Conservation (phyloP, 148 eudicot genomes). For the Rhododendron vialii region DNA sequence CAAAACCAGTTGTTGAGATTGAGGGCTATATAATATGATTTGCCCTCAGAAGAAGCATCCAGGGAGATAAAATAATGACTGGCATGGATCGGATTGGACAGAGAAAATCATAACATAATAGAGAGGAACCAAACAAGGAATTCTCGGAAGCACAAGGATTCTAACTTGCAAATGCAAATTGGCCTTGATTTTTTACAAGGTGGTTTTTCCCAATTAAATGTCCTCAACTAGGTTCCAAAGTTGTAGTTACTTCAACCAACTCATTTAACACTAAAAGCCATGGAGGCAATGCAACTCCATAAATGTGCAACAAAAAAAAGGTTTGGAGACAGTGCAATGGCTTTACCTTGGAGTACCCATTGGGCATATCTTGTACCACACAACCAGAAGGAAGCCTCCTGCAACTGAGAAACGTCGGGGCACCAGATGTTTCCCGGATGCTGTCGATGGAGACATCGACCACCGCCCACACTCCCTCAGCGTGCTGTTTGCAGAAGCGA, state of each 20-base stretch:
- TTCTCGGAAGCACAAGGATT: neutral
- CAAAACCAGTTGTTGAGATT: conserved; percentile 37
- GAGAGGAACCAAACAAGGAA: neutral
- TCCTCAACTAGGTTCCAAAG: conserved; percentile 40
- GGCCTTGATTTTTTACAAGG: neutral
- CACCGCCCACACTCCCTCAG: conserved; percentile 94
- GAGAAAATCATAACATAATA: conserved; percentile 4
- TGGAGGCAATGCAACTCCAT: conserved; percentile 21
- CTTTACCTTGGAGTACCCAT: conserved; percentile 84
- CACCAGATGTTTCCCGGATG: conserved; percentile 56
- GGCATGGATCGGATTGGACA: conserved; percentile 18
- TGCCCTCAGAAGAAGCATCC: conserved; percentile 59
- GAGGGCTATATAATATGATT: conserved; percentile 29
- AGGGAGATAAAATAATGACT: conserved; percentile 23
- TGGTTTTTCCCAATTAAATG: conserved; percentile 37
- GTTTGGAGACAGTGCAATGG: neutral
- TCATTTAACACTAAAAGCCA: conserved; percentile 54
- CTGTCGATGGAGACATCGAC: conserved; percentile 84
- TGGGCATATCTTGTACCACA: conserved; percentile 96
- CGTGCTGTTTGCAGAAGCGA: conserved; percentile 93
- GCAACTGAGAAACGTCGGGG: conserved; percentile 51
- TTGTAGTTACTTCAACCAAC: conserved; percentile 61
- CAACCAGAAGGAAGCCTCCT: conserved; percentile 97
- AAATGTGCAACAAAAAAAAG: conserved; percentile 21
- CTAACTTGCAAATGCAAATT: neutral